These are phyloP conservation scores for Limonium bicolor DNA, from an alignment of 148 eudicot genomes.

Conservation along the genomic window DNA sequence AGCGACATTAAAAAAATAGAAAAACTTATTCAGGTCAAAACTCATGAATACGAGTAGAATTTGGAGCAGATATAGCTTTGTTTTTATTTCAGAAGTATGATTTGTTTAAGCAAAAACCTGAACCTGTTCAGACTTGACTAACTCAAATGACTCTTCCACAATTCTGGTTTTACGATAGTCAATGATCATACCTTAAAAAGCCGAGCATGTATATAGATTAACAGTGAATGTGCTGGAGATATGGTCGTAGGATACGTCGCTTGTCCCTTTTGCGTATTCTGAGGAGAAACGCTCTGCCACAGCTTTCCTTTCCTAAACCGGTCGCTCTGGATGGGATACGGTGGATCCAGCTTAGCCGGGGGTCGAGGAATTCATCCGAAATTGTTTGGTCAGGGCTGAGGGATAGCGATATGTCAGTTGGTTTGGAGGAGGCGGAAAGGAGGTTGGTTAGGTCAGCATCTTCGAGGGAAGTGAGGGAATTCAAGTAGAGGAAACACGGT, in stretches of 20 bases:
- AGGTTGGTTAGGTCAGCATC: slow-evolving; percentile 67
- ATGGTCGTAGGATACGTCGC: slow-evolving; percentile 48
- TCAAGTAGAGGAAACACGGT: slow-evolving; percentile 40
- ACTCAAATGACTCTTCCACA: no score
- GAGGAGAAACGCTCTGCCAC: slow-evolving; percentile 18
- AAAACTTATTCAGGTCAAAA: no score
- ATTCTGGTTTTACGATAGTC: no score
- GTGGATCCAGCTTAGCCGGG: slow-evolving; percentile 43
- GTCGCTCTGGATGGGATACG: slow-evolving; percentile 6
- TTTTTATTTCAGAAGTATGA: no score
- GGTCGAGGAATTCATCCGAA: slow-evolving; percentile 49
- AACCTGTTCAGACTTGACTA: no score
- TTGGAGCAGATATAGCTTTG: no score
- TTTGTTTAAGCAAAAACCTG: no score
- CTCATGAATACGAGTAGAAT: no score
- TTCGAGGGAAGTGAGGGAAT: slow-evolving; percentile 45
- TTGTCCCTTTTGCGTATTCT: slow-evolving; percentile 59
- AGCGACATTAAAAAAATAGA: no score
- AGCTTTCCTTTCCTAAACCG: not conserved
- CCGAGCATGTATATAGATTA: no score
- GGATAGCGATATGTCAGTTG: slow-evolving; percentile 36
- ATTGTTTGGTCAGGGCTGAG: slow-evolving; percentile 45
- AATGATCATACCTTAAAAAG: no score
- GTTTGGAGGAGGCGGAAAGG: slow-evolving; percentile 25
- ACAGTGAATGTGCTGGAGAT: slow-evolving; percentile 65